Evolutionary conservation across 2,329 filamentous ascomycete species (phyloP).

Genomic region (Paracamarosporium sp.): DNA sequence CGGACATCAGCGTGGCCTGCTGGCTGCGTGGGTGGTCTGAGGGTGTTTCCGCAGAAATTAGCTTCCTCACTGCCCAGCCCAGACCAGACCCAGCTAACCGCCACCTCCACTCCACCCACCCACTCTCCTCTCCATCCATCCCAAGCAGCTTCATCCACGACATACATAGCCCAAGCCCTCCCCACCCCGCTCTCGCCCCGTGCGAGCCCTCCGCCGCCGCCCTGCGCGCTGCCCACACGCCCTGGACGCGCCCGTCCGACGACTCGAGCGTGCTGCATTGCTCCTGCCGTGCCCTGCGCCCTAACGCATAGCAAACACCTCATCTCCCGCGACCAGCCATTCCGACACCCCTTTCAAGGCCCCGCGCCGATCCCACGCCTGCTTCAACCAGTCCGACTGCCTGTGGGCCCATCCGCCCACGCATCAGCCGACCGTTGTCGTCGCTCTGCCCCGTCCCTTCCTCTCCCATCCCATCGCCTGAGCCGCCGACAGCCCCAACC

Average conservation of each 20-base stretch:
- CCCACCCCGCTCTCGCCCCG: slow-evolving; percentile 9
- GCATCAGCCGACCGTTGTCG: slow-evolving; percentile 5
- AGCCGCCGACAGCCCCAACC: slow-evolving; percentile 19
- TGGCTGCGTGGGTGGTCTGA: background rate
- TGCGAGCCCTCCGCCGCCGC: slow-evolving; percentile 15
- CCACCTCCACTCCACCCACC: slow-evolving; percentile 24
- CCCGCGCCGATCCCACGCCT: background rate
- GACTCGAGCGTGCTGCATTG: slow-evolving; percentile 21
- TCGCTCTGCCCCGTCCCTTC: slow-evolving; percentile 12
- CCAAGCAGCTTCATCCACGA: slow-evolving; percentile 32
- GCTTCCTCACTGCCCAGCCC: slow-evolving; percentile 1
- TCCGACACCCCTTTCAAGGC: slow-evolving; percentile 24
- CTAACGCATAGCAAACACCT: slow-evolving; percentile 42
- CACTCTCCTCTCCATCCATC: slow-evolving; percentile 31
- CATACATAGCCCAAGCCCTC: slow-evolving; percentile 28
- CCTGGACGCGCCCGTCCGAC: slow-evolving; percentile 9
- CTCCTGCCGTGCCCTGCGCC: slow-evolving; percentile 35
- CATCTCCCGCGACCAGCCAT: slow-evolving; percentile 35
- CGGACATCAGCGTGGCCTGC: slow-evolving; percentile 2
- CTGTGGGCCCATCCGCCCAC: slow-evolving; percentile 12
- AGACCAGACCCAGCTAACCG: background rate
- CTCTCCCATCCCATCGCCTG: slow-evolving; percentile 1
- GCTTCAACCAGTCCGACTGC: slow-evolving; percentile 15
- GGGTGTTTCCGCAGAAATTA: slow-evolving; percentile 20
- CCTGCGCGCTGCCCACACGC: slow-evolving; percentile 17